Base-by-base conservation (phyloP, 345 rosid species). In the Citrus inodora region DNA sequence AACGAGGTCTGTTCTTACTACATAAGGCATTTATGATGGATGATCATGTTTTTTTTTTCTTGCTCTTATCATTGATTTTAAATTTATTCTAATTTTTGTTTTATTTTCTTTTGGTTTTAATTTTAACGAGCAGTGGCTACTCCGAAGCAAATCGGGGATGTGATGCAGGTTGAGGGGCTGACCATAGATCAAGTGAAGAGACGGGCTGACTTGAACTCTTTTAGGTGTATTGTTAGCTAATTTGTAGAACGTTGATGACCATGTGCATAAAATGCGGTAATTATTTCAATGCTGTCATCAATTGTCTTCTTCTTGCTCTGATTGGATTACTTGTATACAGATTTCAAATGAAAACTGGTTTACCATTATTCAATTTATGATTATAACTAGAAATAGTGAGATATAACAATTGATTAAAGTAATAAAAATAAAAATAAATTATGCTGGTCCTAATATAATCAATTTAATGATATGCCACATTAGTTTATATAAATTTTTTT, bases 151-250 rank as follows among this genome's bases (percentile, higher is more conserved):
- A 78, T 80, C 28, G 80, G 71, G 55, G 79, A 76, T 11, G 9
- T 51, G 4, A 84, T 87, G 82, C 66, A 74, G 38, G 82, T 84
- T 25, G 83, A 76, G 24, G 86, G 82, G 60, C 80, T 82, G 21
- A 80, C 87, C 14, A 84, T 38, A 7, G 79, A 84, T 73, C 85
- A 84, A 75, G 82, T 86, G 48, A 86, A 86, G 61, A 86, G 87
- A 72, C 86, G 80, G 86, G 88, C 83, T 67, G 30, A 32, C 28
- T 60, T 69, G 38, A 33, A 70, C n/a, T 56, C 11, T 56, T 65
- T 58, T 48, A 17, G 61, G 74, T 28, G 74, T 19, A 70, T 7
- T 70, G n/a, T 8, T 28, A 5, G 3, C 38, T 8, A 48, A 48
- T 48, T 48, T 48, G 60, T 70, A 27, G 60, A 28, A 25, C 19